phyloP scores from a whole-genome alignment of 1,139 yeast genomes.

The Pichia sp. region DNA sequence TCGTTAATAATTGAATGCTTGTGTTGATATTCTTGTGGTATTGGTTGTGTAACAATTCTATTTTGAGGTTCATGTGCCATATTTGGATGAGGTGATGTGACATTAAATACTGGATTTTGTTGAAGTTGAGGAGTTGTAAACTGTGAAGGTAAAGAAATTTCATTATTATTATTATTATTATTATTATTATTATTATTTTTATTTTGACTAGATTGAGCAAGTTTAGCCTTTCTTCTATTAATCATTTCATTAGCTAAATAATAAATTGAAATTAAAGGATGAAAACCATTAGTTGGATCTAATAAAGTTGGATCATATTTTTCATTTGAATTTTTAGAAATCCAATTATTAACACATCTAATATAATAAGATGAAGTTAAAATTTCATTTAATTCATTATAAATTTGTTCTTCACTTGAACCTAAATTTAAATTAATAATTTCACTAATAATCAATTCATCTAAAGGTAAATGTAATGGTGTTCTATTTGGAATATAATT shows the following conservation, averaged over 20 bases:
- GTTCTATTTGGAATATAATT: constrained; percentile 69
- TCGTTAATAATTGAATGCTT: constrained; percentile 4
- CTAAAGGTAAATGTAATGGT: constrained; percentile 72
- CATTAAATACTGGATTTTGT: constrained; percentile 17
- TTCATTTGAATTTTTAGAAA: constrained; percentile 31
- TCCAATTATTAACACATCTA: constrained; percentile 62
- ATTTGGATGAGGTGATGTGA: constrained; percentile 15
- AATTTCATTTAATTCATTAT: constrained; percentile 50
- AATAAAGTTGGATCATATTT: constrained; percentile 26
- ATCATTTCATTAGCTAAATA: constrained; percentile 79
- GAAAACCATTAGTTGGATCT: constrained; percentile 87
- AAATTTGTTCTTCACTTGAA: constrained; percentile 46
- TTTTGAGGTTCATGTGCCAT: constrained; percentile 17
- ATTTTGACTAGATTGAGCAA: no score
- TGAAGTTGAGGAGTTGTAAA: constrained; percentile 15
- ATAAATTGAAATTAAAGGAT: constrained; percentile 83
- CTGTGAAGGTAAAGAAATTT: constrained; percentile 5
- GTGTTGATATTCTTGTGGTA: constrained; percentile 20
- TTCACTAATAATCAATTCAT: constrained; percentile 61
- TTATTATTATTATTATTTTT: constrained; percentile 13
- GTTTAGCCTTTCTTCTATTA: constrained; percentile 59
- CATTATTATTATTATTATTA: constrained; percentile 21
- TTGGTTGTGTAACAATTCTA: constrained; percentile 20
- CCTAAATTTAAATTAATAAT: constrained; percentile 83
- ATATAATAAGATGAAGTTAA: constrained; percentile 65